A percentile compares a stretch with the other conserved stretches of the same genome.
Conservation (phyloP, 208 protist genomes). For the Leishmania gerbilli region DNA sequence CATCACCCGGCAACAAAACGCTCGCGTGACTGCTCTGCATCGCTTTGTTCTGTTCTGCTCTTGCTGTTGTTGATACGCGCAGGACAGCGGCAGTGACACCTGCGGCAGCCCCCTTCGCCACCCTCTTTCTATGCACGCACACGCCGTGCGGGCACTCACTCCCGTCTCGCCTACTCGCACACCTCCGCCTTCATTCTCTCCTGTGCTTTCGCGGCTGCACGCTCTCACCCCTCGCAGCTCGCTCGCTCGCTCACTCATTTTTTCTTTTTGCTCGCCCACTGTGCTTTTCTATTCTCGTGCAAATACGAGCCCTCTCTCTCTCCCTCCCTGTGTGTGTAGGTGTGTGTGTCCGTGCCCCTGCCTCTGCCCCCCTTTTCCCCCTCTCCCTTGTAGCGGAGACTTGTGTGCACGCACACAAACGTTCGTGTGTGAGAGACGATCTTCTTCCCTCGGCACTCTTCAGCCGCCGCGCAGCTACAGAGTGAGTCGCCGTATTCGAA, state of each 20-base stretch:
- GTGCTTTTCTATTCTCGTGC: neutral
- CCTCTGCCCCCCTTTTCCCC: too few relatives aligned
- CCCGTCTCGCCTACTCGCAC: neutral
- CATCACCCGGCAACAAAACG: neutral
- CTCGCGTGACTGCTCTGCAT: neutral
- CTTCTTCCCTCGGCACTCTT: neutral
- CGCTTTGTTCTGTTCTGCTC: neutral
- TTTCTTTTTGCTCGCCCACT: neutral
- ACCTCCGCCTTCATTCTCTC: neutral
- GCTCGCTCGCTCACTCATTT: neutral
- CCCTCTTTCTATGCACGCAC: neutral
- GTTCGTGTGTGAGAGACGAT: neutral
- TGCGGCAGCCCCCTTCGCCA: neutral
- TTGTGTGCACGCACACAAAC: neutral
- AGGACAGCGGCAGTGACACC: neutral
- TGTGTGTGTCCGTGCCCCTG: neutral
- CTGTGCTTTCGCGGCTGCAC: neutral
- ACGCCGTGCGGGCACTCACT: neutral
- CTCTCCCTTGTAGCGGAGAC: neutral
- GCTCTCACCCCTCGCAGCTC: neutral
- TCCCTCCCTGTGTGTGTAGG: neutral
- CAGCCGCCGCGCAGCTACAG: neutral
- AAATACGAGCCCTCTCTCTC: neutral
- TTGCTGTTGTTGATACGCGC: neutral
- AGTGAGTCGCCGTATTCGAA: neutral